Base-by-base conservation (phyloP, 129 eudicot genomes). In the Deinandra increscens region DNA sequence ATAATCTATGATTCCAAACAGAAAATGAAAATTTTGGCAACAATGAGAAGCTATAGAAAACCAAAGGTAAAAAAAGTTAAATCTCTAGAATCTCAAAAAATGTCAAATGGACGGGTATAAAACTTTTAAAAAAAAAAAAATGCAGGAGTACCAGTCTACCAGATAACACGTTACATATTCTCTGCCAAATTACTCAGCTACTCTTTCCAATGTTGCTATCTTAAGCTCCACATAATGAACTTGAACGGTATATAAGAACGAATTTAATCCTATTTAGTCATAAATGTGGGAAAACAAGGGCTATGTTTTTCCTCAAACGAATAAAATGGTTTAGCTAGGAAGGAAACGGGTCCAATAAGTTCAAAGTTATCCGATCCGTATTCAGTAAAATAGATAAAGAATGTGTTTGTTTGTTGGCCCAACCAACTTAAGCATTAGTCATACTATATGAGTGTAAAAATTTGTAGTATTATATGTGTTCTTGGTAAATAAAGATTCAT, bases 391-490 rank as follows among this genome's bases (percentile, higher is more conserved):
- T 9, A 51, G 7, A 45, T 4, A 45, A 13, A 45, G 18, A 45
- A 45, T 5, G 18, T 45, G 18, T n/a, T 13, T n/a, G 19, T 37
- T 60, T 6, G 19, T 13, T 11, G 23, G 49, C 36, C 39, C 39
- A 18, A 20, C 29, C 54, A 19, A 54, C 64, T 36, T 51, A 34
- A 18, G 29, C 58, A 71, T 42, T 58, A 58, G 43, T n/a, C 56
- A 58, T 56, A 59, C 54, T 9, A 14, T 6, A 20, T 13, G 56
- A 17, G 12, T 6, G 12, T 38, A 53, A 15, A 53, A 15, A 3
- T 45, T 56, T 15, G 17, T 50, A 18, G 22, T 20, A 22, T n/a
- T n/a, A 3, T 5, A 59, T 60, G 22, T 18, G 14, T 4, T 60
- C 37, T 4, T 33, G 26, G 71, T 50, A 53, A 20, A 9, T 50